Conservation (phyloP, 2,329 filamentous ascomycete species). For the Periconia sp. region DNA sequence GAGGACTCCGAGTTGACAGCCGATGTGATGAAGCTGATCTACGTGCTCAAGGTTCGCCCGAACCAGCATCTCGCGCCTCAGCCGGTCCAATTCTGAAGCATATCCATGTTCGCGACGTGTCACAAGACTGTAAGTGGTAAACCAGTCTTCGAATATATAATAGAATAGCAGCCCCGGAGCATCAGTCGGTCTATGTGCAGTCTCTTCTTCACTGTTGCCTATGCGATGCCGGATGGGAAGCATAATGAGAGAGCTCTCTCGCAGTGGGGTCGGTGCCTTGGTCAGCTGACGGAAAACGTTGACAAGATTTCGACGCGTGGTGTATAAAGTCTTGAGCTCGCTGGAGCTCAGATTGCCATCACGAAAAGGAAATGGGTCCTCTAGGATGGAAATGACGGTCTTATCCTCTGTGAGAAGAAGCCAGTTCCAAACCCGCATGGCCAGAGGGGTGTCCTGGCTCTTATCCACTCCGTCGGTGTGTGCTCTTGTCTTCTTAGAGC, state of each 20-base stretch:
- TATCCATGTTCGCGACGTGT: conserved; percentile 56
- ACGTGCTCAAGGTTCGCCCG: conserved; percentile 54
- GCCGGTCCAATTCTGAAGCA: conserved; percentile 54
- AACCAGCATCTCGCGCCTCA: conserved; percentile 63
- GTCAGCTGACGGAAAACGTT: conserved; percentile 69
- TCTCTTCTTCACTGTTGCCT: conserved; percentile 53
- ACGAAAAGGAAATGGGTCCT: conserved; percentile 57
- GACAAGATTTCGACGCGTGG: conserved; percentile 63
- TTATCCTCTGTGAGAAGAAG: conserved; percentile 72
- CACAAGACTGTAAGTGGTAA: conserved; percentile 64
- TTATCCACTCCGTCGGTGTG: conserved; percentile 40
- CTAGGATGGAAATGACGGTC: conserved; percentile 74
- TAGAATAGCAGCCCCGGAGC: conserved; percentile 68
- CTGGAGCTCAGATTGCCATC: conserved; percentile 45
- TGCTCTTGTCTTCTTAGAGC: conserved; percentile 26
- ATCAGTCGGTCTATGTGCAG: conserved; percentile 56
- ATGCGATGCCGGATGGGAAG: conserved; percentile 54
- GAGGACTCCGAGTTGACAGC: conserved; percentile 65
- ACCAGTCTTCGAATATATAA: conserved; percentile 71
- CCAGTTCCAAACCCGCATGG: conserved; percentile 72
- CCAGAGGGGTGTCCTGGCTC: conserved; percentile 51
- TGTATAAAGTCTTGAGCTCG: conserved; percentile 55
- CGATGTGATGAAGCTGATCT: conserved; percentile 63
- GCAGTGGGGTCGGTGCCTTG: conserved; percentile 53
- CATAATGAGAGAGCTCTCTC: conserved; percentile 49